phyloP scores from a whole-genome alignment of 192 early-diverging fungal species.

The Linnemannia hyalina region DNA sequence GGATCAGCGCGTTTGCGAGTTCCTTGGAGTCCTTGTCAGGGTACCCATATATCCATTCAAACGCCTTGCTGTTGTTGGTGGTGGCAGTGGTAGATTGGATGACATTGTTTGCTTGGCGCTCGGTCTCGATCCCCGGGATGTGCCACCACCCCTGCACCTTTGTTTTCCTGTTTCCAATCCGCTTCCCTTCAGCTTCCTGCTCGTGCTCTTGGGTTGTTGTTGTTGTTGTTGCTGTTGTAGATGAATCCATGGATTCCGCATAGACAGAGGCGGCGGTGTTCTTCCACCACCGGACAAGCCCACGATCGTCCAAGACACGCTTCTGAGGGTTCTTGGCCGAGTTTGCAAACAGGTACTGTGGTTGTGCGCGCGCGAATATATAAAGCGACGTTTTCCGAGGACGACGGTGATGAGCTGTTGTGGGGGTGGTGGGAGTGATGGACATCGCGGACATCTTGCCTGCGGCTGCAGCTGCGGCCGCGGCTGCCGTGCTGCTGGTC shows the following conservation, averaged over 20 bases:
- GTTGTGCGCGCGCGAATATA: slow-evolving; percentile 89
- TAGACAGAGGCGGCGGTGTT: slow-evolving; percentile 42
- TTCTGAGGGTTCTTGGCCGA: slow-evolving; percentile 77
- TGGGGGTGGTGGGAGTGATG: background rate
- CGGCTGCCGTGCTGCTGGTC: background rate
- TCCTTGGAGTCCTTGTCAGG: slow-evolving; percentile 37
- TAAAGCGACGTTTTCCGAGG: slow-evolving; percentile 55
- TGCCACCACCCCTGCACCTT: slow-evolving; percentile 59
- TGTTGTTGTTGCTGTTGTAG: background rate
- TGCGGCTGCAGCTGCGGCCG: background rate
- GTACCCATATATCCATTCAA: slow-evolving; percentile 58
- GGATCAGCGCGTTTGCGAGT: slow-evolving; percentile 32
- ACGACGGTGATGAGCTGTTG: background rate
- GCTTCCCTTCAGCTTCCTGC: slow-evolving; percentile 17
- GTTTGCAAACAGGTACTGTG: slow-evolving; percentile 85
- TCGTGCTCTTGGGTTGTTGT: background rate
- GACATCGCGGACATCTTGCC: background rate
- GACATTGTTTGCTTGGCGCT: slow-evolving; percentile 45
- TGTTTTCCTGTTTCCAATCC: background rate
- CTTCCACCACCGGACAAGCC: slow-evolving; percentile 86
- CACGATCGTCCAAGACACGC: slow-evolving; percentile 70
- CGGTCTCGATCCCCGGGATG: slow-evolving; percentile 68
- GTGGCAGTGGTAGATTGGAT: slow-evolving; percentile 26
- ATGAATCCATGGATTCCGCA: background rate
- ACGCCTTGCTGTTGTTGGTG: slow-evolving; percentile 11